Evolutionary conservation across 495 filamentous ascomycete genomes (phyloP).

Genomic region (Penicillium samsonianum): DNA sequence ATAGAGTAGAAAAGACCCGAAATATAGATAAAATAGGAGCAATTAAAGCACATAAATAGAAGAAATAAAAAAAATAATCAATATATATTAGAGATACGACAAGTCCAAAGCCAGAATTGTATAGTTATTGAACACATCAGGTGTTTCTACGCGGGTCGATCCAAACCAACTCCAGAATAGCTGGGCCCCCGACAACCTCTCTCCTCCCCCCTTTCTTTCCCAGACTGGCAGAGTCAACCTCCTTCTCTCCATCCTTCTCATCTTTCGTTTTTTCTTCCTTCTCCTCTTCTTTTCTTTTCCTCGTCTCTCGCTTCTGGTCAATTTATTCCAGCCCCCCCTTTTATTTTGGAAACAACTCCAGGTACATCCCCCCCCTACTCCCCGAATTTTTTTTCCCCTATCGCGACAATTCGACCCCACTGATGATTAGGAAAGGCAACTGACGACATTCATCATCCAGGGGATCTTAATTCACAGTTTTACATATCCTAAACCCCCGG

Average conservation of each 20-base stretch:
- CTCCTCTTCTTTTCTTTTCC: conserved; percentile 26
- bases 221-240: conserved; percentile 24
- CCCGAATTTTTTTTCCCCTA: conserved; percentile 10
- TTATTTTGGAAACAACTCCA: conserved; percentile 6
- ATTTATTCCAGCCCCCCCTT: conserved; percentile 3
- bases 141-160: conserved; percentile 18
- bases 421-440: conserved; percentile 14
- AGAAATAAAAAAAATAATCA: not conserved
- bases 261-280: conserved; percentile 20
- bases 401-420: conserved; percentile 14
- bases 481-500: conserved; percentile 12
- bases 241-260: conserved; percentile 22
- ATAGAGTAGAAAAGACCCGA: not conserved
- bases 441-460: conserved; percentile 22
- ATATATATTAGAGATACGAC: not conserved
- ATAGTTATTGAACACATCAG: not conserved
- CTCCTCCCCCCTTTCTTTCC: conserved; percentile 37
- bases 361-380: conserved; percentile 25
- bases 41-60: not conserved
- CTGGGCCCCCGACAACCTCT: conserved; percentile 14
- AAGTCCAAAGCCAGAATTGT: not conserved
- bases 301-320: conserved; percentile 10
- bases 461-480: conserved; percentile 30
- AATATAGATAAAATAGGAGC: not conserved
- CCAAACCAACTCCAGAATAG: conserved; percentile 32